Evolutionary conservation across 2,329 filamentous ascomycete species (phyloP).

Genomic region (Fusarium virguliforme): DNA sequence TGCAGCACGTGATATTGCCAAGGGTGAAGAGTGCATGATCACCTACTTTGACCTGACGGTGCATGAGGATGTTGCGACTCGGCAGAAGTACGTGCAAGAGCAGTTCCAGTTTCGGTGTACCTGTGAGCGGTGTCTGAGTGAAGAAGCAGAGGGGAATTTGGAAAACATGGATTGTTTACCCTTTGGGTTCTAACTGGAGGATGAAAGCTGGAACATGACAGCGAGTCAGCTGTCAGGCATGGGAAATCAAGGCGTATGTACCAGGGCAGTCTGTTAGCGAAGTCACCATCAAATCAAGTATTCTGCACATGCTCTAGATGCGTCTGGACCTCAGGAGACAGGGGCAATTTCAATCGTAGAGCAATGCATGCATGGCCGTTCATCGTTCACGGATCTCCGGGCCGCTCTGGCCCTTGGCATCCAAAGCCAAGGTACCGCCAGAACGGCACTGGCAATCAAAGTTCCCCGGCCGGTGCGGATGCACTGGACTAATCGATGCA

Average conservation of each 20-base stretch:
- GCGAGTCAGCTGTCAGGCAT: background rate
- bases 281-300: background rate
- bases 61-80: constrained; percentile 30
- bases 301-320: background rate
- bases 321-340: background rate
- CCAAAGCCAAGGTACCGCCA: background rate
- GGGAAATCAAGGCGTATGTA: background rate
- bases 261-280: background rate
- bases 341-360: background rate
- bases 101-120: constrained; percentile 50
- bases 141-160: constrained; percentile 47
- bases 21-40: constrained; percentile 50
- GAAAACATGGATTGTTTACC: constrained; percentile 44
- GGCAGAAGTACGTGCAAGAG: constrained; percentile 39
- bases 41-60: constrained; percentile 51
- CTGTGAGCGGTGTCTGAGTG: constrained; percentile 47
- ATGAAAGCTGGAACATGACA: background rate
- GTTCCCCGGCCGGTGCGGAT: background rate
- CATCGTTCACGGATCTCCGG: background rate
- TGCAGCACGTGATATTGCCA: constrained; percentile 45
- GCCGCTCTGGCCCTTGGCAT: background rate
- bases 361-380: background rate
- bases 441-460: background rate
- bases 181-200: constrained; percentile 25
- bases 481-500: background rate